Percentiles rank a stretch among this genome's conserved stretches.
phyloP scores from a whole-genome alignment of 2,329 filamentous ascomycete species.

The Endothia cerciana region DNA sequence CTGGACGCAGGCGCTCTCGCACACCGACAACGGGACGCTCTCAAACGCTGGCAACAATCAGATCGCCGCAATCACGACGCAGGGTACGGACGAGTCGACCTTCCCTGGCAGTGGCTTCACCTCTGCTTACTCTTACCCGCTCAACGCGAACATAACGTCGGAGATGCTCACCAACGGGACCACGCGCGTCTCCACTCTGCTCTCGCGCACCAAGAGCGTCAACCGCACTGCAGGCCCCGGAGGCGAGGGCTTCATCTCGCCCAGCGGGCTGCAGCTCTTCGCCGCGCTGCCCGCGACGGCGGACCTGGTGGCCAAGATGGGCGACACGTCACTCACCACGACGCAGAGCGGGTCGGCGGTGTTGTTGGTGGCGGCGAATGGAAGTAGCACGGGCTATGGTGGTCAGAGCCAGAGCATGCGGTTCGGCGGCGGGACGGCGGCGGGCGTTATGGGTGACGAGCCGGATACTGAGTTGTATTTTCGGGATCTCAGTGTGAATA shows the following conservation, averaged over 20 bases:
- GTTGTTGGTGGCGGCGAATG: conserved; percentile 52
- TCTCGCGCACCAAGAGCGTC: conserved; percentile 46
- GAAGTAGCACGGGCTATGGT: conserved; percentile 55
- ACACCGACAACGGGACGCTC: conserved; percentile 56
- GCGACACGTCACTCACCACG: conserved; percentile 50
- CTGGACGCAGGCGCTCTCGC: conserved; percentile 63
- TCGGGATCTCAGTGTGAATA: conserved; percentile 49
- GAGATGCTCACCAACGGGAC: conserved; percentile 17
- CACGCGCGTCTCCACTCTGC: conserved; percentile 20
- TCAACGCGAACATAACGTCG: conserved; percentile 53
- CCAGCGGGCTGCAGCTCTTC: conserved; percentile 65
- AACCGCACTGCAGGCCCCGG: conserved; percentile 36
- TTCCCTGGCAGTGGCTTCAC: conserved; percentile 35
- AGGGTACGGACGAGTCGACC: conserved; percentile 36
- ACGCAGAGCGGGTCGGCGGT: conserved; percentile 60
- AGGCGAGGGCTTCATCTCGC: conserved; percentile 49
- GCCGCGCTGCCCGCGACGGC: conserved; percentile 34
- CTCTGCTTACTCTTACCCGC: conserved; percentile 60
- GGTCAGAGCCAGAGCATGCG: conserved; percentile 58
- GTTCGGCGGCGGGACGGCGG: conserved; percentile 49
- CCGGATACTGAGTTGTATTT: conserved; percentile 54
- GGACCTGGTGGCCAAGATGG: conserved; percentile 25
- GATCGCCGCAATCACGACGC: conserved; percentile 39
- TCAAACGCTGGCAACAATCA: conserved; percentile 45
- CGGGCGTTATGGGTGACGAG: conserved; percentile 30